Conservation (phyloP, 2,329 filamentous ascomycete species). For the Xylaria sp. region DNA sequence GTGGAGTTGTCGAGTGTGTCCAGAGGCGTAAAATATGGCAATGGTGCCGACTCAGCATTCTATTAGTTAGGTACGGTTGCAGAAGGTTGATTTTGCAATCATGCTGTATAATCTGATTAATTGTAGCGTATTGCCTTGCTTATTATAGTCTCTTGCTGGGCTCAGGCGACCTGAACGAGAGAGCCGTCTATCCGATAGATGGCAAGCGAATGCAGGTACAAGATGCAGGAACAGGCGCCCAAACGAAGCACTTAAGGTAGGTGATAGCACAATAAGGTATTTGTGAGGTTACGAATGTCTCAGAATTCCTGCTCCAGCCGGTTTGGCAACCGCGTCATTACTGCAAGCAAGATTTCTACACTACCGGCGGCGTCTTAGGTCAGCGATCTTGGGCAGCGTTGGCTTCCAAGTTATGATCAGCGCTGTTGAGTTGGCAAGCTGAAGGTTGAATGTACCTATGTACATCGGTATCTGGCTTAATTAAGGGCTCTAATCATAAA, state of each 20-base stretch:
- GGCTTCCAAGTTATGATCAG: not conserved
- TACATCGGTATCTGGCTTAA: not conserved
- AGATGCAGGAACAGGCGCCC: constrained; percentile 12
- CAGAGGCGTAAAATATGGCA: not conserved
- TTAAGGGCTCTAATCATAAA: not conserved
- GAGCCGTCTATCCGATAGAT: not conserved
- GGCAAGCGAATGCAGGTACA: not conserved
- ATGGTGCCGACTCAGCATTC: constrained; percentile 5
- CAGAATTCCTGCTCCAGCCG: not conserved
- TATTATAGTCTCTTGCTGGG: not conserved
- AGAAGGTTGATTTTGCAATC: not conserved
- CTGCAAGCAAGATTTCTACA: not conserved
- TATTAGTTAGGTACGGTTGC: not conserved
- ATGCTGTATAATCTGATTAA: not conserved
- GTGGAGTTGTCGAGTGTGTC: not conserved
- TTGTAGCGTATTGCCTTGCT: not conserved
- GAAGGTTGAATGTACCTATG: too few species aligned
- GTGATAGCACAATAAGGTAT: not conserved
- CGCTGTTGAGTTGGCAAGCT: not conserved
- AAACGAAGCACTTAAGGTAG: not conserved
- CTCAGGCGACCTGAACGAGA: not conserved
- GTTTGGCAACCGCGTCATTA: constrained; percentile 21
- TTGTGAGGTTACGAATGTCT: not conserved
- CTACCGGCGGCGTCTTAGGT: not conserved
- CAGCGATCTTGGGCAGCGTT: not conserved